Percentiles rank a stretch among this genome's conserved stretches.
Evolutionary conservation across 345 rosid species (phyloP).

Genomic region (Gossypium arboreum): DNA sequence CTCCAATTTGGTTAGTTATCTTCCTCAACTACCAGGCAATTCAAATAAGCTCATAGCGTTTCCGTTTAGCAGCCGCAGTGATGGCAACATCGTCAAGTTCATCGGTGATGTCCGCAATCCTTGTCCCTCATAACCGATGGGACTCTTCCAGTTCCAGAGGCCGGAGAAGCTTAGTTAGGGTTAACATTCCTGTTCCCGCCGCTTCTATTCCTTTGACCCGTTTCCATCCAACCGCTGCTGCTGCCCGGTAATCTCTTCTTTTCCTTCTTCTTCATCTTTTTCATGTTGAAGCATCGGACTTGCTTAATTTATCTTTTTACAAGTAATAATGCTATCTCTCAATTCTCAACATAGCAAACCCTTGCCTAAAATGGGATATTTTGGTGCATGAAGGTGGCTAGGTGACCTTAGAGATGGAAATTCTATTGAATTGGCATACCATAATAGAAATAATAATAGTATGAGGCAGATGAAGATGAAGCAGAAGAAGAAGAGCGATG

Average conservation of each 20-base stretch:
- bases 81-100: constrained; percentile 43
- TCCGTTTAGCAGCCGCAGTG: constrained; percentile 1
- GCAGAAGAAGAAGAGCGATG: constrained; percentile 33
- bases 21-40: background rate
- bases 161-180: constrained; percentile 26
- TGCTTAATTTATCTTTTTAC: background rate
- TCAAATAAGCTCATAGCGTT: background rate
- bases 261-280: background rate
- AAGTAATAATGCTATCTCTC: background rate
- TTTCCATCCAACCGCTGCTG: constrained; percentile 12
- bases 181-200: constrained; percentile 18
- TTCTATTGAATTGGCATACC: constrained; percentile 22
- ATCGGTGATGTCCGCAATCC: constrained; percentile 29
- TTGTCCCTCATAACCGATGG: constrained; percentile 25
- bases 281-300: background rate
- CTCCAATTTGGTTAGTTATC: background rate
- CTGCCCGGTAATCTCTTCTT: background rate
- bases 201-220: constrained; percentile 18
- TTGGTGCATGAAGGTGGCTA: constrained; percentile 38
- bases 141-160: constrained; percentile 19
- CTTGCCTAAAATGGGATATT: background rate
- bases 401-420: constrained; percentile 20
- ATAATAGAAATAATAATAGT: background rate
- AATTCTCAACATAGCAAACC: background rate
- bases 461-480: background rate